Evolutionary conservation across 2,329 filamentous ascomycete genomes (phyloP), one percentile per base, ranked within the genome.

Genomic region (Laburnicola sp.): DNA sequence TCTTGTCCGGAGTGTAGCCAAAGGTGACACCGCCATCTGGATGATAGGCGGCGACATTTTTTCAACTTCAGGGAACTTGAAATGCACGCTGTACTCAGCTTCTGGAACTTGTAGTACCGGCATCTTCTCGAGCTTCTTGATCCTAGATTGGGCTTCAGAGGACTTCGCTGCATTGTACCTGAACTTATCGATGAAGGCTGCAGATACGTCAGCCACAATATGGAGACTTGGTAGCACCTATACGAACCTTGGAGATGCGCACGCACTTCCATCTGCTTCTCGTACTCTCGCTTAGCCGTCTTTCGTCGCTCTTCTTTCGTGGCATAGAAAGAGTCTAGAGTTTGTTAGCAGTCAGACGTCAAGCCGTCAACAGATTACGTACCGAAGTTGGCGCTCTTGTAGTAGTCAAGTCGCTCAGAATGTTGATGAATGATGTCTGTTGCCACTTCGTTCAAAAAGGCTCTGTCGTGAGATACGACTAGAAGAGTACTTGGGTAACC

Each of bases 341-440:
- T 38, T 16, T 27, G 45, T 56, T 50, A 60, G 56, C 23, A 28
- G 23, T 45, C 34, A 52, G 45, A 31, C 21, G 23, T 5, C 26
- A n/a, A 3, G 39, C 36, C 42, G 11, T 21, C 21, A 23, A 16
- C 22, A 9, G 36, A 34, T 53, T 58, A 70, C 62, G 65, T 69
- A 77, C 78, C 80, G 65, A 97, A 99, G 77, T 97, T 97, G 68
- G 92, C 91, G 49, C 94, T 88, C 70, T 95, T 91, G 83, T 99
- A 99, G 84, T 99, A 99, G 78, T 99, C 94, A 50, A 99, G 84
- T 53, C 94, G 86, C 73, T 97, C 89, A 0, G 93, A 97, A 75
- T 99, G 94, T 72, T 99, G 94, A 73, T 99, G 93, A 53, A 99
- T 91, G 67, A 99, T 99, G 75, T 99, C 94, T 5, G 93, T 97